A percentile compares a stretch with the other conserved stretches of the same genome.
These are phyloP conservation scores for Madurella mycetomatis DNA, from an alignment of 2,329 filamentous ascomycete species.

Conservation along the genomic window DNA sequence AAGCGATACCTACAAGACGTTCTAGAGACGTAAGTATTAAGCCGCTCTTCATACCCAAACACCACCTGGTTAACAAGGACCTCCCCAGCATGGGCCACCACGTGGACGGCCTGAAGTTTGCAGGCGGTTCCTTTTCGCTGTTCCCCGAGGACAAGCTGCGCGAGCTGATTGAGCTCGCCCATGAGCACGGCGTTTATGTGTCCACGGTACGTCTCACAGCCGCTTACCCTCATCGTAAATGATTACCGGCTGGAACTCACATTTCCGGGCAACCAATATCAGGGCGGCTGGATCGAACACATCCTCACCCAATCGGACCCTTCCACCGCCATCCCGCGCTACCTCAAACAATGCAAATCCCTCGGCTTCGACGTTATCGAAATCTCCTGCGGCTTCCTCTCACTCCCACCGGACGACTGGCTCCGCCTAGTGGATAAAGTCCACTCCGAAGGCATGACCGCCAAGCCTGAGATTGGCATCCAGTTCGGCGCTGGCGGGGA, in stretches of 20 bases:
- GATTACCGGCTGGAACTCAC: no score
- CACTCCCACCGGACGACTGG: slow-evolving; percentile 50
- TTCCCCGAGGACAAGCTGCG: slow-evolving; percentile 42
- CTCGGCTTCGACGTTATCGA: slow-evolving; percentile 52
- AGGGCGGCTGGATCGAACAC: slow-evolving; percentile 53
- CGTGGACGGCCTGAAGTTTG: slow-evolving; percentile 53
- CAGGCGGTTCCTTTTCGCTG: slow-evolving; percentile 48
- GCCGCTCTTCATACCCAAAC: background rate
- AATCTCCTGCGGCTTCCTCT: slow-evolving; percentile 50
- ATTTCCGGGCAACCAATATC: background rate
- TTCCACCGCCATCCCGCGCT: slow-evolving; percentile 43
- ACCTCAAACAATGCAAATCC: slow-evolving; percentile 48
- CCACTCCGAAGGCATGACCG: slow-evolving; percentile 44
- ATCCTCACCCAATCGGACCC: slow-evolving; percentile 45
- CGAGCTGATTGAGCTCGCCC: slow-evolving; percentile 46
- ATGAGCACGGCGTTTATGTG: slow-evolving; percentile 47
- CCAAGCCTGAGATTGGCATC: slow-evolving; percentile 53
- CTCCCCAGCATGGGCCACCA: slow-evolving; percentile 47
- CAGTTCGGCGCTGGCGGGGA: slow-evolving; percentile 55
- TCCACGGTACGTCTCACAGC: slow-evolving; percentile 34
- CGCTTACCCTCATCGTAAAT: background rate
- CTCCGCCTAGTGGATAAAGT: slow-evolving; percentile 44
- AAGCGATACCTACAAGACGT: slow-evolving; percentile 49
- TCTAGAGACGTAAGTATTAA: slow-evolving; percentile 42
- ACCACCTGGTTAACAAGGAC: background rate